phyloP scores from a whole-genome alignment of 2,329 filamentous ascomycete species.

The Rhynchosporium secalis region DNA sequence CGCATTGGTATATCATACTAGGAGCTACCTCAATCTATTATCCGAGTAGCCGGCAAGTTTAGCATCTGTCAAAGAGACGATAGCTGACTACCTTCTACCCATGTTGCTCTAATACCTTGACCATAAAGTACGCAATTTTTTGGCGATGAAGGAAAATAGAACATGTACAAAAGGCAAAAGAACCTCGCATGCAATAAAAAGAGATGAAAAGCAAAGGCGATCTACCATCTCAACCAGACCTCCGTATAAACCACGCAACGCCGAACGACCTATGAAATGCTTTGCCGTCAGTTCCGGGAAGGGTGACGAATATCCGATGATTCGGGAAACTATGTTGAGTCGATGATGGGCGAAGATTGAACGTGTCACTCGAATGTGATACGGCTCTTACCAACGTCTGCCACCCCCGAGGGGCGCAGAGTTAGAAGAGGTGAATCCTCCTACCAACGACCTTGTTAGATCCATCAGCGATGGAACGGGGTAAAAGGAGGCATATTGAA shows the following conservation, averaged over 20 bases:
- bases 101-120: slow-evolving; percentile 26
- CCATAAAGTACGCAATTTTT: slow-evolving; percentile 32
- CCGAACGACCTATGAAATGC: slow-evolving; percentile 39
- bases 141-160: slow-evolving; percentile 18
- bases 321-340: slow-evolving; percentile 22
- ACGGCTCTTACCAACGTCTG: slow-evolving; percentile 54
- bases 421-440: slow-evolving; percentile 58
- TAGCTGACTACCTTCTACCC: slow-evolving; percentile 20
- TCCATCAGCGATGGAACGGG: slow-evolving; percentile 41
- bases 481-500: slow-evolving; percentile 27
- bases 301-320: slow-evolving; percentile 22
- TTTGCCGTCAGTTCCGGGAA: slow-evolving; percentile 20
- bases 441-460: slow-evolving; percentile 43
- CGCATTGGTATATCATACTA: slow-evolving; percentile 25
- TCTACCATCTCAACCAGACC: slow-evolving; percentile 32
- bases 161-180: slow-evolving; percentile 30
- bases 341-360: slow-evolving; percentile 18
- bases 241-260: slow-evolving; percentile 34
- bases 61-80: slow-evolving; percentile 21
- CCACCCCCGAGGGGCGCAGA: slow-evolving; percentile 55
- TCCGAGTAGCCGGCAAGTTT: slow-evolving; percentile 5
- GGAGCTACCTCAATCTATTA: slow-evolving; percentile 24
- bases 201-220: slow-evolving; percentile 28
- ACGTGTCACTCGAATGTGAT: slow-evolving; percentile 27
- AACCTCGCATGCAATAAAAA: slow-evolving; percentile 22